Base-by-base conservation (phyloP, 371 early-diverging fungal species). In the Actinomortierella wolfii region DNA sequence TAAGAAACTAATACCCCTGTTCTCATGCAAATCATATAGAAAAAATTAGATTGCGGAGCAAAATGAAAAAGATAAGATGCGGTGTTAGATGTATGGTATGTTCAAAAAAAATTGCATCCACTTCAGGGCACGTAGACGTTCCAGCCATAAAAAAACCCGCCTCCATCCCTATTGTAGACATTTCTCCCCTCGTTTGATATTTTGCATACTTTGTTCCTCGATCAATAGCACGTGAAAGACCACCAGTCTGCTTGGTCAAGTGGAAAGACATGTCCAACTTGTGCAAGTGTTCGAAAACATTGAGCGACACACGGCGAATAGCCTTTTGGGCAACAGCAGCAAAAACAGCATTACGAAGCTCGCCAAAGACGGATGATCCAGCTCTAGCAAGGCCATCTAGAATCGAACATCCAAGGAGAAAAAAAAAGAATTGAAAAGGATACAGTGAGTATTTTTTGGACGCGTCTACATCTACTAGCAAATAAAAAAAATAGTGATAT, bases 251-350 rank as follows among this genome's bases (percentile, higher is more conserved):
- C 23, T 96, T 84, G 24, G 88, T 83, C 18, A 97, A 76, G 77
- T 97, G 97, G 77, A 95, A 98, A 13, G 83, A 81, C 59, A 95
- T 81, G 58, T 97, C 97, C 47, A 97, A 78, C 45, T 85, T 73
- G 52, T 92, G 90, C 58, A 98, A 77, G 67, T 97, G 98, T 52
- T 84, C 79, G 80, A 95, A 98, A 11, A 95, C 93, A 62, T 89
- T 87, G 18, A 86, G 80, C 11, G 97, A 91, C 15, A 96, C 92
- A 21, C 85, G 86, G 26, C 97, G 87, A 59, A 97, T 94, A 0
- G 97, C 97, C 51, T 89, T 86, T 71, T 98, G 98, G n/a, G 97
- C 92, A 15, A 98, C 97, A 23, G 83, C 83, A 49, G 95, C 92
- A 80, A 98, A 98, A 0, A 97, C 91, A 26, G 96, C 97, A 73